Conservation (phyloP, 2,329 filamentous ascomycete genomes). For the Simplicillium aogashimaense region DNA sequence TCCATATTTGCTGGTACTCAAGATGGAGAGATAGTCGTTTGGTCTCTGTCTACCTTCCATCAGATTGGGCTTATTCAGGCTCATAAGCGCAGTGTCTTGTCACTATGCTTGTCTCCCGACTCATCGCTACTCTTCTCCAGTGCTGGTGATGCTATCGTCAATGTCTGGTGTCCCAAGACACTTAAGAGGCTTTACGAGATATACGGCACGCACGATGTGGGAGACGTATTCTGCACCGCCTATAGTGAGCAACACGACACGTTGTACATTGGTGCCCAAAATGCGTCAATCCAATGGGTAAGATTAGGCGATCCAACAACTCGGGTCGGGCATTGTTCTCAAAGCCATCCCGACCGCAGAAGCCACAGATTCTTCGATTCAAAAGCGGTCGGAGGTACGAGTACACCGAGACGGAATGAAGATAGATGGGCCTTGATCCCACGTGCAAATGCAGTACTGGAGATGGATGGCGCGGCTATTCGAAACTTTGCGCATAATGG, state of each 20-base stretch:
- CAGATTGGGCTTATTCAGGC: constrained; percentile 70
- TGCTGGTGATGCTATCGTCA: constrained; percentile 86
- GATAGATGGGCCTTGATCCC: constrained; percentile 46
- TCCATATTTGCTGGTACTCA: constrained; percentile 89
- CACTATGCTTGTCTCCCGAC: constrained; percentile 70
- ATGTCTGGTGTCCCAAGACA: constrained; percentile 77
- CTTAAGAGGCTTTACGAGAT: constrained; percentile 77
- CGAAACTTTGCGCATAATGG: constrained; percentile 88
- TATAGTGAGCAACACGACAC: constrained; percentile 74
- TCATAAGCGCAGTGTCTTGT: constrained; percentile 85
- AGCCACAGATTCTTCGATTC: constrained; percentile 93
- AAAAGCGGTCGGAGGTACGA: constrained; percentile 69
- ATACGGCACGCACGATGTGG: constrained; percentile 87
- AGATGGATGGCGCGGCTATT: constrained; percentile 74
- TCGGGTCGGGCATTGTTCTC: constrained; percentile 50
- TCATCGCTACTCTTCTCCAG: constrained; percentile 76
- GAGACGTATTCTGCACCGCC: constrained; percentile 90
- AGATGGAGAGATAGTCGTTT: constrained; percentile 85
- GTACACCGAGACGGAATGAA: constrained; percentile 62
- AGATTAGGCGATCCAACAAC: constrained; percentile 55
- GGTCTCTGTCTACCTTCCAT: constrained; percentile 83
- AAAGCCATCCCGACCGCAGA: constrained; percentile 63
- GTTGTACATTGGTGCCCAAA: constrained; percentile 86
- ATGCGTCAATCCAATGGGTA: constrained; percentile 93
- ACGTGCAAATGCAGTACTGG: constrained; percentile 49